Evolutionary conservation across 169 alveolate genomes (phyloP).

Genomic region (Amoebophrya sp.): DNA sequence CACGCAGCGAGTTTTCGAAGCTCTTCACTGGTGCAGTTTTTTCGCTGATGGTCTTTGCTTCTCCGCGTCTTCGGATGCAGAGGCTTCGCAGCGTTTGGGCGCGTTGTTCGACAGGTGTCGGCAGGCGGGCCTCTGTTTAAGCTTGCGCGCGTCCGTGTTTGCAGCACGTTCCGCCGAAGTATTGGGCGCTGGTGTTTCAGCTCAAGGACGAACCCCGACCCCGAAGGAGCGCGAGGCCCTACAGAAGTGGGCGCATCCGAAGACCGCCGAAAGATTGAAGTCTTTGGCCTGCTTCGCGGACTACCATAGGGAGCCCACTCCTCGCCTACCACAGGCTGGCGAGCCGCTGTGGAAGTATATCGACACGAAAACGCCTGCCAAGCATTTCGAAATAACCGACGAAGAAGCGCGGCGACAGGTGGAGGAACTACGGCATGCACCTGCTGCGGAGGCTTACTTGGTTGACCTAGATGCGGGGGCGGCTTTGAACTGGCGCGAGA

Average conservation of each 20-base stretch:
- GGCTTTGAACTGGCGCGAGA: background rate
- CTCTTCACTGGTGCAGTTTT: background rate
- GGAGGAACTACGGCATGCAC: too few relatives aligned
- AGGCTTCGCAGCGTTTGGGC: background rate
- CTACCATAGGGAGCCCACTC: background rate
- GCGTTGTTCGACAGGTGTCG: background rate
- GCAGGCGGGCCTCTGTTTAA: background rate
- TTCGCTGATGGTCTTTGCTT: background rate
- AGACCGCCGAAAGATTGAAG: background rate
- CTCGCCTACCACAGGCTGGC: background rate
- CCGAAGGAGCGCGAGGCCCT: background rate
- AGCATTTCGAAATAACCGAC: background rate
- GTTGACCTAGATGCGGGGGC: background rate
- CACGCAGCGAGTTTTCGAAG: background rate
- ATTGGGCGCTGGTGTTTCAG: background rate
- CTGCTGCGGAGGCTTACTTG: background rate
- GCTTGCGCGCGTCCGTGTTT: background rate
- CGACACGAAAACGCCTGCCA: background rate
- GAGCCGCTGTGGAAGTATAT: background rate
- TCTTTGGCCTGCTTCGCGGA: background rate
- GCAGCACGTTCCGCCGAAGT: background rate
- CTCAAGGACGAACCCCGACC: background rate
- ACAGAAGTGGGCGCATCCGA: background rate
- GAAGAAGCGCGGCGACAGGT: background rate
- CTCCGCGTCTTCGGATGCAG: background rate